These are phyloP conservation scores for Calonectria naviculata DNA, from an alignment of 2,329 filamentous ascomycete species.

Conservation along the genomic window DNA sequence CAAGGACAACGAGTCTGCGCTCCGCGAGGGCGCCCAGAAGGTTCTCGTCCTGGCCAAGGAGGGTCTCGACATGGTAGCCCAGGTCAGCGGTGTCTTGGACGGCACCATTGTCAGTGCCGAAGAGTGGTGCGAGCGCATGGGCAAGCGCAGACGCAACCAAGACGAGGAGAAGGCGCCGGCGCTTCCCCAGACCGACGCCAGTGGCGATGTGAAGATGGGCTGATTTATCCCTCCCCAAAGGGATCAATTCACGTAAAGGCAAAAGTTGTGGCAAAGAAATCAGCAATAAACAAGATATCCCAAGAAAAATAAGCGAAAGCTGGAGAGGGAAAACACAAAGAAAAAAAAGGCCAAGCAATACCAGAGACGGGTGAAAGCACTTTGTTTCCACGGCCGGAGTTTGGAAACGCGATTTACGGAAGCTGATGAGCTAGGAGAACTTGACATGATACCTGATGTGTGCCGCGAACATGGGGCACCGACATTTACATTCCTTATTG, in stretches of 20 bases:
- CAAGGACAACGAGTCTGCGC: constrained; percentile 49
- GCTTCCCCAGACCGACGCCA: constrained; percentile 39
- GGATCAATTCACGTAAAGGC: not conserved
- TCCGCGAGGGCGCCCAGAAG: constrained; percentile 73
- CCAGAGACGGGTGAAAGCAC: not conserved
- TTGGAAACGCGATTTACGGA: constrained; percentile 8
- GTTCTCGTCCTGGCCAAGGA: constrained; percentile 90
- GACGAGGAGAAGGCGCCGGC: constrained; percentile 41
- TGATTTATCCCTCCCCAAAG: constrained; percentile 12
- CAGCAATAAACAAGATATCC: not conserved
- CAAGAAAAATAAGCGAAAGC: not conserved
- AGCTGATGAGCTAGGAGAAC: constrained; percentile 4
- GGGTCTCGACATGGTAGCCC: constrained; percentile 92
- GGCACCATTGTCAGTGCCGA: constrained; percentile 92
- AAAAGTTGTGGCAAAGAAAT: not conserved
- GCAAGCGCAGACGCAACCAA: constrained; percentile 49
- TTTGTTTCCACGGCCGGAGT: not conserved
- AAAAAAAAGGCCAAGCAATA: constrained; percentile 1
- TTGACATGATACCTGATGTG: constrained; percentile 26
- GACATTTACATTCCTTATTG: constrained; percentile 19
- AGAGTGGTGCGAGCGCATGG: constrained; percentile 86
- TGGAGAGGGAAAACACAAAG: not conserved
- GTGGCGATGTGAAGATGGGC: constrained; percentile 44
- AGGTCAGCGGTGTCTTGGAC: constrained; percentile 88
- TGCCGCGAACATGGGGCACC: constrained; percentile 8